Evolutionary conservation across 495 filamentous ascomycete species (phyloP).

Genomic region (Penicillium argentinense): DNA sequence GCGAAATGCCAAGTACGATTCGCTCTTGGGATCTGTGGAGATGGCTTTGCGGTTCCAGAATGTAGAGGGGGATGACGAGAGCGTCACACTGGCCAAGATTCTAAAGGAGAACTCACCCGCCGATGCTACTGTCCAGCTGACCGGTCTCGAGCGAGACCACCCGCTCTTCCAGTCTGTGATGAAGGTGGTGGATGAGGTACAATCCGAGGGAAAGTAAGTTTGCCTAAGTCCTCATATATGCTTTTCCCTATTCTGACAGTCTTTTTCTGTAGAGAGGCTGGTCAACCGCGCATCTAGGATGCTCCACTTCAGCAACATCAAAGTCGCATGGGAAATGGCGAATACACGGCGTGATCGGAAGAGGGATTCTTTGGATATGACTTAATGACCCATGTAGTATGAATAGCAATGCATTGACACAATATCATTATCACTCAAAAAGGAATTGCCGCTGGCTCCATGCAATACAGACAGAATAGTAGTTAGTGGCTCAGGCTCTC

Average conservation of each 20-base stretch:
- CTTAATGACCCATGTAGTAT: conserved; percentile 15
- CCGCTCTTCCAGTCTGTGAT: conserved; percentile 70
- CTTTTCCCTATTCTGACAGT: conserved; percentile 7
- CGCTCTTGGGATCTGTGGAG: conserved; percentile 73
- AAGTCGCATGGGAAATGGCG: conserved; percentile 36
- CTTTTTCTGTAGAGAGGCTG: conserved; percentile 19
- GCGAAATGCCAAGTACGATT: conserved; percentile 65
- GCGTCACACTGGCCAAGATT: conserved; percentile 75
- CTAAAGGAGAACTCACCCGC: conserved; percentile 64
- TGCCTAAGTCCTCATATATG: neutral
- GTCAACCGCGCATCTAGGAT: conserved; percentile 28
- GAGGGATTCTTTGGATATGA: conserved; percentile 17
- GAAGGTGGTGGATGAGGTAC: conserved; percentile 75
- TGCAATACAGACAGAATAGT: no score
- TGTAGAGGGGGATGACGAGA: conserved; percentile 85
- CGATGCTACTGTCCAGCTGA: conserved; percentile 72
- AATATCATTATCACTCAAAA: conserved; percentile 1
- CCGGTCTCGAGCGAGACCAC: conserved; percentile 69
- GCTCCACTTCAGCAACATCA: conserved; percentile 7
- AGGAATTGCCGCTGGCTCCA: no score
- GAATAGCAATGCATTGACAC: conserved; percentile 9
- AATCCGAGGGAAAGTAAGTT: conserved; percentile 51
- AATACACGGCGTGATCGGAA: conserved; percentile 28
- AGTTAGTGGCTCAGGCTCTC: no score
- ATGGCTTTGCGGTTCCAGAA: conserved; percentile 92